Evolutionary conservation across 768 basidiomycete genomes (phyloP), one percentile per base, ranked within the genome.

Genomic region (Agrocybe chaxingu): DNA sequence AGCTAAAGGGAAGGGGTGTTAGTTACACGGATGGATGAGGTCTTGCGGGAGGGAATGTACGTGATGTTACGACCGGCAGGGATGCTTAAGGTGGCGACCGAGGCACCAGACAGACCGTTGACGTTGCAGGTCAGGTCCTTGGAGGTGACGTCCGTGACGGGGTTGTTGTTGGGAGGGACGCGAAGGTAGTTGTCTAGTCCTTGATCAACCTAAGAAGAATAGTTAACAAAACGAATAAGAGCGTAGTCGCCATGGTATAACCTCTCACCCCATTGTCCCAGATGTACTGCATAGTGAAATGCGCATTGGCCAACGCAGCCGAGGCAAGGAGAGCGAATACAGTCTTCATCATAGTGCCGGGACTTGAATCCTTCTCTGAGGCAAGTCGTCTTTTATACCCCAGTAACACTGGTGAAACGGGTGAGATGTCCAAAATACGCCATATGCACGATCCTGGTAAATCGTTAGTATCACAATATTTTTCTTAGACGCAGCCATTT

Each of bases 101-200:
- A 58, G 16, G 70, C 50, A 4, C 76, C 77, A 24, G 68, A 70
- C 37, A 72, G 65, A 7, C 78, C 78, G 50, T 71, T 70, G 50
- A 79, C 78, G 53, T 79, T 79, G 69, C 78, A 79, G 19, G 76
- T 78, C 13, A 79, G 50, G 57, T 79, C 78, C 3, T 63, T 79
- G 18, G 75, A 77, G 19, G 76, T 77, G 18, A 80, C 78, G 50
- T 80, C 78, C 30, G 76, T 77, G 39, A 79, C 77, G 10, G 78
- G 78, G 58, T 78, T 79, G 66, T 80, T 80, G 65, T 60, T 79
- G 11, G 78, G 78, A 7, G 74, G 66, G 16, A 79, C 57, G 44
- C 78, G 77, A 42, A 79, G 62, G 56, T 68, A 70, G 29, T 57
- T 71, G 64, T 79, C 79, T 32, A 61, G 61, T 1, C 78, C 78